Evolutionary conservation across 73 alveolate genomes (phyloP).

Genomic region (Paraurostyla sp.): DNA sequence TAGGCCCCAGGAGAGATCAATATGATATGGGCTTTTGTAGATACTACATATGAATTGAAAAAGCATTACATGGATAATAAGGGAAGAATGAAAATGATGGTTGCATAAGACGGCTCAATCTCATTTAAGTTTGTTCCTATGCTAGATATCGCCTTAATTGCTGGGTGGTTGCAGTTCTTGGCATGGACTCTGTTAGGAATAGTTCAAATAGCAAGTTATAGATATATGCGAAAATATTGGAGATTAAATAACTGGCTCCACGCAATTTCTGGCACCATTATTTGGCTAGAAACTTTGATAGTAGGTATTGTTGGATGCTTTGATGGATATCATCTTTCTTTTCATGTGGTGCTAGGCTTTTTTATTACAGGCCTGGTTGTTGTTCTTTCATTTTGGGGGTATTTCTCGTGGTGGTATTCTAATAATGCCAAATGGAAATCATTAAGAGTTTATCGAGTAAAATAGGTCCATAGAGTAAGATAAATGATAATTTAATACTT

Average conservation of each 20-base stretch:
- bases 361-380: background rate
- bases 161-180: conserved; percentile 41
- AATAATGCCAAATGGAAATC: conserved; percentile 15
- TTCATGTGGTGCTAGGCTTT: conserved; percentile 15
- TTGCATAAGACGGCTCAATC: background rate
- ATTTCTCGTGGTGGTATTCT: background rate
- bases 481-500: background rate
- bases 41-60: background rate
- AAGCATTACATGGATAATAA: conserved; percentile 46
- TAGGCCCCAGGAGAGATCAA: background rate
- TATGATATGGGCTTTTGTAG: conserved; percentile 39
- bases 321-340: background rate
- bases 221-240: conserved; percentile 5
- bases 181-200: conserved; percentile 45
- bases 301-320: conserved; percentile 20
- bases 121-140: conserved; percentile 10
- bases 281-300: background rate
- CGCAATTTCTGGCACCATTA: conserved; percentile 37
- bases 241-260: conserved; percentile 55
- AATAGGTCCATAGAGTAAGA: background rate
- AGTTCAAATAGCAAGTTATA: conserved; percentile 11
- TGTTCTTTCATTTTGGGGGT: background rate
- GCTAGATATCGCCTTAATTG: conserved; percentile 23
- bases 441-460: background rate
- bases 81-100: conserved; percentile 27